Conservation (phyloP, 1,284 basidiomycete genomes). For the Fistulina hepatica region DNA sequence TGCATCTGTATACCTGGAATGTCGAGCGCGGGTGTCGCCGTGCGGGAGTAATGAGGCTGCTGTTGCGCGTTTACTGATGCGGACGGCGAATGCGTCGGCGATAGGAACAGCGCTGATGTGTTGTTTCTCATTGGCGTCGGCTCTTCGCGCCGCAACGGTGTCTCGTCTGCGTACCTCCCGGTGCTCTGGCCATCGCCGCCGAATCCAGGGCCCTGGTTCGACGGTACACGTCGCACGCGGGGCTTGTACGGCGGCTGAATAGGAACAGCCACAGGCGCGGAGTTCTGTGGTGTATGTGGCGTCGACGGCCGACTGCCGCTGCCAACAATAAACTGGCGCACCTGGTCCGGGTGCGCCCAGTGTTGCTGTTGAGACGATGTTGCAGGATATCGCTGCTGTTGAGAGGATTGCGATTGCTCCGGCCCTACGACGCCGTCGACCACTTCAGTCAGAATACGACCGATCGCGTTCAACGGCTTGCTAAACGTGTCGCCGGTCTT, state of each 20-base stretch:
- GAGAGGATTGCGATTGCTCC: slow-evolving; percentile 11
- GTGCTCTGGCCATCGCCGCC: no score
- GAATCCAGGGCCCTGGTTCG: slow-evolving; percentile 28
- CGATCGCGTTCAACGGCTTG: slow-evolving; percentile 79
- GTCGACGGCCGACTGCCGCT: slow-evolving; percentile 27
- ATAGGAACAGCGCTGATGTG: slow-evolving; percentile 18
- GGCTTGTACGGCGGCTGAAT: slow-evolving; percentile 67
- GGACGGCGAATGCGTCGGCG: slow-evolving; percentile 16
- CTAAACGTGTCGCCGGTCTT: slow-evolving; percentile 83
- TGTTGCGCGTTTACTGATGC: no score
- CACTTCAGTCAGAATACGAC: slow-evolving; percentile 76
- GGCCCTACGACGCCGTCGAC: slow-evolving; percentile 37
- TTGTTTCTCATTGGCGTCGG: no score
- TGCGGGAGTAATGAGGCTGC: no score
- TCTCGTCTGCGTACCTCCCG: no score
- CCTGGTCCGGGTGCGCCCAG: slow-evolving; percentile 31
- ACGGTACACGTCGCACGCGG: slow-evolving; percentile 44
- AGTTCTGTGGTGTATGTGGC: slow-evolving; percentile 26
- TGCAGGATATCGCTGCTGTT: background rate
- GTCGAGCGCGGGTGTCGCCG: slow-evolving; percentile 61
- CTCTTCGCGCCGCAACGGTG: slow-evolving; percentile 31
- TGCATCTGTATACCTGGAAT: slow-evolving; percentile 62
- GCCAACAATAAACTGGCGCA: slow-evolving; percentile 18
- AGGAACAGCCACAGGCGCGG: no score
- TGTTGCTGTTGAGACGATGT: slow-evolving; percentile 15